Evolutionary conservation across 2,329 filamentous ascomycete genomes (phyloP).

Genomic region (Colletotrichum abscissum): DNA sequence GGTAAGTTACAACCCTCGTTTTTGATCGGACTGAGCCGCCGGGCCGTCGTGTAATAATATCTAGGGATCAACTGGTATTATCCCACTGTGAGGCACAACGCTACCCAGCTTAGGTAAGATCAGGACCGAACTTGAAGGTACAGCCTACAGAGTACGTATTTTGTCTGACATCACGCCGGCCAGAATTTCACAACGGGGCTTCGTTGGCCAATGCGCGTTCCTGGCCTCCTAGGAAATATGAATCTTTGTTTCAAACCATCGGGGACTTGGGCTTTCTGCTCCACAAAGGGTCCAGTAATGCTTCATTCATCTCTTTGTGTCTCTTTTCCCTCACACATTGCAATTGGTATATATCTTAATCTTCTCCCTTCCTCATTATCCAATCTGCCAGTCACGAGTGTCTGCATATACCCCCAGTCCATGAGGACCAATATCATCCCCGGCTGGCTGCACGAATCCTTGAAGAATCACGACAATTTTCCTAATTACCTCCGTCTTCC

Average conservation of each 20-base stretch:
- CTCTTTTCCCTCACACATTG: not conserved
- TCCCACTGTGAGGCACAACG: not conserved
- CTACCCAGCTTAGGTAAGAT: not conserved
- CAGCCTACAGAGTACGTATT: not conserved
- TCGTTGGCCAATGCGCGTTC: not conserved
- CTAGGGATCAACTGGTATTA: not conserved
- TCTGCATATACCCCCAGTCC: not conserved
- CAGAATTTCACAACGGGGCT: not conserved
- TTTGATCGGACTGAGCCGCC: not conserved
- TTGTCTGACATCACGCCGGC: not conserved
- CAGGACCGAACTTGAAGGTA: not conserved
- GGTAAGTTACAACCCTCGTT: not conserved
- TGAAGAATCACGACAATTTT: not conserved
- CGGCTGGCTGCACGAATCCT: not conserved
- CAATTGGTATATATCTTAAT: not conserved
- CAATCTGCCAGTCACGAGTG: not conserved
- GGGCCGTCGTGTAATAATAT: not conserved
- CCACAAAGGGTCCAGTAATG: constrained; percentile 26
- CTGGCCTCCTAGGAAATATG: constrained; percentile 8
- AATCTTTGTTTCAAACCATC: constrained; percentile 30
- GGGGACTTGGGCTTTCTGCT: constrained; percentile 13
- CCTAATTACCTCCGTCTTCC: not conserved
- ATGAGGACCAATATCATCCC: not conserved
- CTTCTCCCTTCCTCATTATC: constrained; percentile 16
- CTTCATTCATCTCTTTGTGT: constrained; percentile 22